A percentile compares a stretch with the other conserved stretches of the same genome.
These are phyloP conservation scores for Cladosporium halotolerans DNA, from an alignment of 2,329 filamentous ascomycete genomes.

Conservation along the genomic window DNA sequence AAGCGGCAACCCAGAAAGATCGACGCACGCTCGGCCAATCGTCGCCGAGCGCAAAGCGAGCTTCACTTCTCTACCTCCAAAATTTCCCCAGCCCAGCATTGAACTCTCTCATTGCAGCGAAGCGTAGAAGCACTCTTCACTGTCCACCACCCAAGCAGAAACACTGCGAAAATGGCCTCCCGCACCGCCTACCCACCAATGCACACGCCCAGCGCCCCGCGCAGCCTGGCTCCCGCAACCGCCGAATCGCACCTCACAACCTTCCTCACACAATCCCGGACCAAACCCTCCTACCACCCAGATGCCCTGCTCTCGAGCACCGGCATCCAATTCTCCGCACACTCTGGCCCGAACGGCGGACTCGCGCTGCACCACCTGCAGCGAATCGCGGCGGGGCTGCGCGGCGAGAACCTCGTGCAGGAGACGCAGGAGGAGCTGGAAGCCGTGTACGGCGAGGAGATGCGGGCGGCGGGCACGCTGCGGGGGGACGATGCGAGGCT, in stretches of 20 bases:
- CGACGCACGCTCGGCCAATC: neutral
- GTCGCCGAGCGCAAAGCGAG: neutral
- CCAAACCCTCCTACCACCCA: slow-evolving; percentile 42
- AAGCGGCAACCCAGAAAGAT: neutral
- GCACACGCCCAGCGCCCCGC: slow-evolving; percentile 26
- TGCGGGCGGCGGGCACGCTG: slow-evolving; percentile 6
- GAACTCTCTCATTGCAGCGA: neutral
- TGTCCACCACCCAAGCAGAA: neutral
- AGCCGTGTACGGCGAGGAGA: slow-evolving; percentile 33
- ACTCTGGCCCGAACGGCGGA: slow-evolving; percentile 39
- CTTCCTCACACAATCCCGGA: slow-evolving; percentile 37
- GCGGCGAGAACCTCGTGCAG: slow-evolving; percentile 45
- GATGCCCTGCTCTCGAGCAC: slow-evolving; percentile 40
- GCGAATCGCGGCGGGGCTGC: slow-evolving; percentile 47
- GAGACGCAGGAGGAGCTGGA: slow-evolving; percentile 32
- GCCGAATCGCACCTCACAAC: slow-evolving; percentile 33
- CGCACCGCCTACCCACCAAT: slow-evolving; percentile 31
- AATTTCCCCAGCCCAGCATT: slow-evolving; percentile 4
- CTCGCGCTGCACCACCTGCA: slow-evolving; percentile 49
- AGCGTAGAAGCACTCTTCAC: neutral
- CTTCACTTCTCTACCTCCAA: neutral
- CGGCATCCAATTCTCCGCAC: slow-evolving; percentile 38
- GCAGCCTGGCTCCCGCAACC: slow-evolving; percentile 27
- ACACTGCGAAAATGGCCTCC: slow-evolving; percentile 12
- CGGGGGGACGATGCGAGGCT: slow-evolving; percentile 21